These are phyloP conservation scores for Russula brevipes DNA, from an alignment of 768 basidiomycete species.

Conservation along the genomic window DNA sequence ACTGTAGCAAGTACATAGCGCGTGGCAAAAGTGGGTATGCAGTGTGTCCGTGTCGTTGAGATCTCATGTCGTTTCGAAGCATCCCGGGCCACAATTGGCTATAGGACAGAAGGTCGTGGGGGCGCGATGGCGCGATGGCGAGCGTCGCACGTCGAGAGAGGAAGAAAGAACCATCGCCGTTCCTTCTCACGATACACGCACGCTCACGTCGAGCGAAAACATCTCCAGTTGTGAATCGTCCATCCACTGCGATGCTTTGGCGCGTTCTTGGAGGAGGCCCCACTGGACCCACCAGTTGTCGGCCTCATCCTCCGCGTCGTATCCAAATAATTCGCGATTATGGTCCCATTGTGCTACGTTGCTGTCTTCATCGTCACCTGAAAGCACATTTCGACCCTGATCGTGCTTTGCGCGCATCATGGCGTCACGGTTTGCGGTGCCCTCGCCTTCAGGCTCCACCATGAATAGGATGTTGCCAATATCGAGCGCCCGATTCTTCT, in stretches of 20 bases:
- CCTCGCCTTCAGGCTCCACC: conserved; percentile 25
- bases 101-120: background rate
- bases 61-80: background rate
- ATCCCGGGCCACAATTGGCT: background rate
- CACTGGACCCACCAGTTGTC: conserved; percentile 38
- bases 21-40: conserved; percentile 5
- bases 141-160: background rate
- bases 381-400: conserved; percentile 26
- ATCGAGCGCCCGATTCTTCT: conserved; percentile 25
- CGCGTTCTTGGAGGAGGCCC: conserved; percentile 29
- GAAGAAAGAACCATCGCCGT: background rate
- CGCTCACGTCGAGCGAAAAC: conserved; percentile 13
- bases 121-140: background rate
- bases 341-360: conserved; percentile 31
- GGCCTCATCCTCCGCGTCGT: conserved; percentile 36
- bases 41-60: conserved; percentile 2
- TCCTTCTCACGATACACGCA: conserved; percentile 1
- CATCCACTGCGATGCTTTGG: conserved; percentile 8
- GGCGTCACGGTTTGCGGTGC: conserved; percentile 28
- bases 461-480: conserved; percentile 25
- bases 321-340: conserved; percentile 32
- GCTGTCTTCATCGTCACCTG: conserved; percentile 27
- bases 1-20: conserved; percentile 15
- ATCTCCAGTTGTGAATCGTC: background rate
- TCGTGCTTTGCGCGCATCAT: conserved; percentile 26